Conservation (phyloP, 2,329 filamentous ascomycete genomes). For the Botrytis medusae region DNA sequence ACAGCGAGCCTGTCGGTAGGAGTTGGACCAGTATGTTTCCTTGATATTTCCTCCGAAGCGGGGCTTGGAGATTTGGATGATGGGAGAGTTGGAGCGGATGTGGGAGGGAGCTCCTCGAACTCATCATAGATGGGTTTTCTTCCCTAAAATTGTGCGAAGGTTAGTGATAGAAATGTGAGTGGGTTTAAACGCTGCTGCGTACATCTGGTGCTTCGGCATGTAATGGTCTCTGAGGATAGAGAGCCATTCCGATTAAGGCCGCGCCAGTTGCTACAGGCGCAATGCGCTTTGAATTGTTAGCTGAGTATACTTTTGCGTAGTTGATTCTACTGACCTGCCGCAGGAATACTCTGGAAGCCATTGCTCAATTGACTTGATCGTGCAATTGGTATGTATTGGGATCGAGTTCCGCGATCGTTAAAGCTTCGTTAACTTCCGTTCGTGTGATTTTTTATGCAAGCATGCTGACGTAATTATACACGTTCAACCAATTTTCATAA, state of each 20-base stretch:
- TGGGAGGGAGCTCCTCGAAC: constrained; percentile 47
- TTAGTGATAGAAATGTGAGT: background rate
- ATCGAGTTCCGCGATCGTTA: constrained; percentile 14
- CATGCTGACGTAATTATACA: constrained; percentile 13
- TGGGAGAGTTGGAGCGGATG: constrained; percentile 34
- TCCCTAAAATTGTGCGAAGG: constrained; percentile 29
- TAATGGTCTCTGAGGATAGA: constrained; percentile 47
- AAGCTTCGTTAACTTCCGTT: constrained; percentile 22
- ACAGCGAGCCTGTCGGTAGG: constrained; percentile 86
- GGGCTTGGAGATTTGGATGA: constrained; percentile 27
- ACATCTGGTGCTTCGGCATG: constrained; percentile 49
- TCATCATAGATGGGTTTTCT: constrained; percentile 83
- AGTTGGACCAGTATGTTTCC: constrained; percentile 55
- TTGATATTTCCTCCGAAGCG: constrained; percentile 28
- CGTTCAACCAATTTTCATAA: constrained; percentile 20
- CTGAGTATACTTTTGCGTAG: constrained; percentile 24
- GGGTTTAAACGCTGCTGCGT: constrained; percentile 20
- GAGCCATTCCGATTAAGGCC: constrained; percentile 46
- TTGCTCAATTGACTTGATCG: constrained; percentile 39
- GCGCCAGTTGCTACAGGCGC: constrained; percentile 46
- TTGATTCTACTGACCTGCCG: constrained; percentile 47
- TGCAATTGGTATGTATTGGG: constrained; percentile 16
- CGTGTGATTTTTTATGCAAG: constrained; percentile 20
- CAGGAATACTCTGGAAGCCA: constrained; percentile 54
- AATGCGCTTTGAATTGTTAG: constrained; percentile 45